Evolutionary conservation across 202 grass and related monocot genomes (phyloP), one percentile per base, ranked within the genome.

Genomic region (Musa balbisiana): DNA sequence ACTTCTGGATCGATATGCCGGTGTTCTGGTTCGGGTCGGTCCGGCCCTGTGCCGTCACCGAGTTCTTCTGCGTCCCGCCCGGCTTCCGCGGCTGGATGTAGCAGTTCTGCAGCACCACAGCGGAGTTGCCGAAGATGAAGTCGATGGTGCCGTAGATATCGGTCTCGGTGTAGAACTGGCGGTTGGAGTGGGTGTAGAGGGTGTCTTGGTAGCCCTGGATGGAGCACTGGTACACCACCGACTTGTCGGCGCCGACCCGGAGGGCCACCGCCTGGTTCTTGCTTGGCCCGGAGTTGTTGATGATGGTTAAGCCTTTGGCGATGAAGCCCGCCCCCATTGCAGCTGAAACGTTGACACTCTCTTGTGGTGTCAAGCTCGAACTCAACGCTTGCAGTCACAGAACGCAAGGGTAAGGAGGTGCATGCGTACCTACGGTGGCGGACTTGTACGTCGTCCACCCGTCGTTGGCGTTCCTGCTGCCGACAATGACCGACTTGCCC

Each of bases 51-150:
- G 93, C 93, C 17, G 86, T 97, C 54, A 97, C 15, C 0, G 80
- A 85, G 84, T 91, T 83, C 69, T 53, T 3, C 15, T 91, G 84
- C 2, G 64, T 79, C 0, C 3, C 9, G 1, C 33, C 0, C 8
- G 88, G 90, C 55, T 53, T 82, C 25, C 84, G 62, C 2, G 87
- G 71, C 26, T 64, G 89, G 78, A 97, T 87, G 52, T 73, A 29
- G 21, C 90, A 91, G 76, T 60, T 74, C 51, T 97, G 88, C 53
- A 97, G 50, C 11, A 93, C 90, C 2, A 55, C 88, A 0, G 86
- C 88, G 0, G 93, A 82, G 83, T 97, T 90, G 58, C 90, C 90
- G 73, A 91, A 97, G 76, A 91, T 86, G 77, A 97, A 91, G 74
- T 97, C 93, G 29, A 97, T 84, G 1, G 86, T 91, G 70, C 90